These are phyloP conservation scores for Paraconiothyrium sp. DNA, from an alignment of 2,329 filamentous ascomycete genomes.

Conservation along the genomic window DNA sequence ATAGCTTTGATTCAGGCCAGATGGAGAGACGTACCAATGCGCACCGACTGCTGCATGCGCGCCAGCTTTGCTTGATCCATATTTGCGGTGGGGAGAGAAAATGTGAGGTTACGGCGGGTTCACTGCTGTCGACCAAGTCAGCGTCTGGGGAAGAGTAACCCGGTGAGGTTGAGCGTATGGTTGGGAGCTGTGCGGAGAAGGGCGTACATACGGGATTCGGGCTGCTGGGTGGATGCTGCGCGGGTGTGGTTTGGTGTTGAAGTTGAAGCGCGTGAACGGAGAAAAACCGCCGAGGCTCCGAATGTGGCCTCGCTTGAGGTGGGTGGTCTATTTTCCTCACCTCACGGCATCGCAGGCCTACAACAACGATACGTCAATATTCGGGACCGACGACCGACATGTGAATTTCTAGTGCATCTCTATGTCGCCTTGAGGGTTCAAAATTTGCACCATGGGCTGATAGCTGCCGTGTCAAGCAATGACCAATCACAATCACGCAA, in stretches of 20 bases:
- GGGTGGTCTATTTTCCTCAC: slow-evolving; percentile 18
- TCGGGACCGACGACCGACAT: not conserved
- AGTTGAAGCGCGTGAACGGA: slow-evolving; percentile 28
- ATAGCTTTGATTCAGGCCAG: not conserved
- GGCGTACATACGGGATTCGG: slow-evolving; percentile 23
- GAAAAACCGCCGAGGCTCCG: slow-evolving; percentile 30
- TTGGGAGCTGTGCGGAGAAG: not conserved
- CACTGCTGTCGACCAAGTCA: slow-evolving; percentile 13
- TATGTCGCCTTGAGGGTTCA: not conserved
- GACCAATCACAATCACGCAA: slow-evolving; percentile 19
- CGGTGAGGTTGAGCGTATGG: not conserved
- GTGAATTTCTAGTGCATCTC: not conserved
- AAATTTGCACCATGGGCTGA: not conserved
- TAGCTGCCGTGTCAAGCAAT: not conserved
- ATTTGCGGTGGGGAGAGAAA: slow-evolving; percentile 48
- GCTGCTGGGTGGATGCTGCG: slow-evolving; percentile 21
- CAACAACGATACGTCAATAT: not conserved
- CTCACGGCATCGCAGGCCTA: slow-evolving; percentile 1
- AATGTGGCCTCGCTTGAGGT: slow-evolving; percentile 30
- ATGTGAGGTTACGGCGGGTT: slow-evolving; percentile 13
- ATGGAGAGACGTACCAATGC: slow-evolving; percentile 51
- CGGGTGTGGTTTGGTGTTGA: slow-evolving; percentile 29
- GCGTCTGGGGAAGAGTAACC: not conserved
- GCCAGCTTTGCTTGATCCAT: slow-evolving; percentile 59
- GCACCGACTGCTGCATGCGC: slow-evolving; percentile 55